These are phyloP conservation scores for Pseudogymnoascus sp. DNA, from an alignment of 2,329 filamentous ascomycete genomes.

Conservation along the genomic window DNA sequence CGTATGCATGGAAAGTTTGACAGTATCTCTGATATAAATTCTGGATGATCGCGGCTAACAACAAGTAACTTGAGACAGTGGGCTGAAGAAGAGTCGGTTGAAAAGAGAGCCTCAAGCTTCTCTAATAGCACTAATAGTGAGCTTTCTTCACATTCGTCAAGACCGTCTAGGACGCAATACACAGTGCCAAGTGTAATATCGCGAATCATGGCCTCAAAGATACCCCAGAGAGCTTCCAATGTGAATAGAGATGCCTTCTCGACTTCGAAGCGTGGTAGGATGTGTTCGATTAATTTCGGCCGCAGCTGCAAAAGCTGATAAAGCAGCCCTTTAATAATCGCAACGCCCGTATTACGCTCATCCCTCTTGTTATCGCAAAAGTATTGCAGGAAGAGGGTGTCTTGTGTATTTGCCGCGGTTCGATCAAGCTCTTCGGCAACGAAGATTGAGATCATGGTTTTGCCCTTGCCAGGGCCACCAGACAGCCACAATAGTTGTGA, in stretches of 20 bases:
- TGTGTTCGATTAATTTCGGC: conserved; percentile 12
- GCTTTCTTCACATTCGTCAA: conserved; percentile 16
- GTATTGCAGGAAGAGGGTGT: conserved; percentile 23
- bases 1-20: conserved; percentile 16
- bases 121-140: conserved; percentile 14
- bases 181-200: conserved; percentile 12
- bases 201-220: conserved; percentile 21
- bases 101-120: conserved; percentile 11
- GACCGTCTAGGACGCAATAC: conserved; percentile 21
- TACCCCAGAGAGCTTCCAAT: conserved; percentile 20
- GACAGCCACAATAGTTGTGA: too few relatives aligned
- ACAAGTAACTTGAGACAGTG: conserved; percentile 19
- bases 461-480: background rate
- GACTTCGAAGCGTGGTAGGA: conserved; percentile 11
- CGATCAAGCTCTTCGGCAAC: background rate
- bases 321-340: conserved; percentile 34
- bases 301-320: conserved; percentile 28
- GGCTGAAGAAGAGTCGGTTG: background rate
- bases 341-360: conserved; percentile 30
- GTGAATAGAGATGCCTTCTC: conserved; percentile 9
- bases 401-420: background rate
- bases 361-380: conserved; percentile 36
- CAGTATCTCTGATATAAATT: conserved; percentile 10
- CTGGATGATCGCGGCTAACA: conserved; percentile 18
- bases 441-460: background rate